These are phyloP conservation scores for Mediolabrus comicus DNA, from an alignment of 108 stramenopile species.

Conservation along the genomic window DNA sequence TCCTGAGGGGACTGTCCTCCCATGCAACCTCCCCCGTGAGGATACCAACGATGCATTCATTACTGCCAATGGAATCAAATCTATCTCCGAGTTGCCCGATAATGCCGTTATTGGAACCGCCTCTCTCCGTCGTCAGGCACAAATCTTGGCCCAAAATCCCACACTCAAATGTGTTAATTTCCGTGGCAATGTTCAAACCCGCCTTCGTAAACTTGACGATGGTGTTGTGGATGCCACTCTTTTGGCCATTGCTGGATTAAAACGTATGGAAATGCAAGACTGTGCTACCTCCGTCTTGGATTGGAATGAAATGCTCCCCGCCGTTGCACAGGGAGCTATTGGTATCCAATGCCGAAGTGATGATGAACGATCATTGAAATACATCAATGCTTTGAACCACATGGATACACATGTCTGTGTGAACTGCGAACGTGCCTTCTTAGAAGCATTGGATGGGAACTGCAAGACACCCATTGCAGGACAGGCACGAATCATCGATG, in stretches of 20 bases:
- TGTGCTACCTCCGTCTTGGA: constrained; percentile 91
- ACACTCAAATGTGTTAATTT: constrained; percentile 97
- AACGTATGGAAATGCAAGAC: constrained; percentile 97
- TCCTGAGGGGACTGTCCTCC: constrained; percentile 94
- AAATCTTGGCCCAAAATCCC: constrained; percentile 93
- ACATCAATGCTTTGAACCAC: constrained; percentile 92
- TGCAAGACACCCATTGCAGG: constrained; percentile 99
- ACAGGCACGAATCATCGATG: constrained; percentile 90
- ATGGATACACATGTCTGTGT: constrained; percentile 92
- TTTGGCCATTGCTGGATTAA: constrained; percentile 97
- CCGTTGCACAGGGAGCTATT: constrained; percentile 99
- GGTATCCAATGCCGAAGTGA: constrained; percentile 98
- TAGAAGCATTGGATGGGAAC: constrained; percentile 98
- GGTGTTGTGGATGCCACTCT: constrained; percentile 98
- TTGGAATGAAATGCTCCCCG: constrained; percentile 98
- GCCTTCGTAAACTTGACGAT: constrained; percentile 97
- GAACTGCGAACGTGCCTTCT: constrained; percentile 98
- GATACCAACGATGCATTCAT: constrained; percentile 99
- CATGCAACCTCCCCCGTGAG: constrained; percentile 97
- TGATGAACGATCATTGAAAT: constrained; percentile 88
- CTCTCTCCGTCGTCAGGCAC: constrained; percentile 97
- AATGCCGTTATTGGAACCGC: constrained; percentile 96
- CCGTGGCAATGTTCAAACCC: constrained; percentile 99
- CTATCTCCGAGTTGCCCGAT: constrained; percentile 89
- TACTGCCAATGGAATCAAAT: constrained; percentile 64